Base-by-base conservation (phyloP, 2,329 filamentous ascomycete genomes). In the Paramyrothecium sp. region DNA sequence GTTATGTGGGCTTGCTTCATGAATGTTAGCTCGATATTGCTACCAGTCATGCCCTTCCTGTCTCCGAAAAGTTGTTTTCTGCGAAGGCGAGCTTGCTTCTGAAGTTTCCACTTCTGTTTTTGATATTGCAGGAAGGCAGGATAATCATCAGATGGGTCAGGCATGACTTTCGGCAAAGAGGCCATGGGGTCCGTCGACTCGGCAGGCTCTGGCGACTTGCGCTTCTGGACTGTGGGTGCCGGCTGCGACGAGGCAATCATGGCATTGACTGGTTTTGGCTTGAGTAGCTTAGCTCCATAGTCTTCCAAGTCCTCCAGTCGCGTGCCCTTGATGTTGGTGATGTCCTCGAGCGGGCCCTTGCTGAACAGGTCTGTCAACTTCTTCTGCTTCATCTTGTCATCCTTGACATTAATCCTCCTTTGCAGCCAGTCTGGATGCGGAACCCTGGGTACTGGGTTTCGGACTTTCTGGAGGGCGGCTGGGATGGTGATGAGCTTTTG, bases 401-500 rank as follows among this genome's bases (percentile, higher is more conserved):
- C 95, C 73, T 97, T 98, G 72, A 89, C 89, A 64, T 95, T 91
- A 73, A 99, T 97, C 54, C 94, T 85, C 58, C 92, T 87, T 67
- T 97, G 92, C 34, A 99, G 83, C 95, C 95, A 99, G 55, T 99
- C 96, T 0, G 95, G 95, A 75, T 99, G 96, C 7, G 90, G 82
- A 13, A 99, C 92, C 62, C 96, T 84, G 16, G 95, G 96, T 1
- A 98, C 94, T 0, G 95, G 95, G 68, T 99, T 99, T 55, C 89
- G 85, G 56, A 99, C 84, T 75, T 97, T 98, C 71, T 99, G 95
- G 53, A 99, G 81, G 3, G 96, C 95, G 17, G 95, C 96, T 2
- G 95, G 95, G 63, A 99, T 99, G 1, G 96, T 99, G 70, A 99
- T 97, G 56, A 99, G 85, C 73, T 99, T 99, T 75, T 99, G 95